phyloP scores from a whole-genome alignment of 1,284 basidiomycete species.

The Trichosporon ovoides region DNA sequence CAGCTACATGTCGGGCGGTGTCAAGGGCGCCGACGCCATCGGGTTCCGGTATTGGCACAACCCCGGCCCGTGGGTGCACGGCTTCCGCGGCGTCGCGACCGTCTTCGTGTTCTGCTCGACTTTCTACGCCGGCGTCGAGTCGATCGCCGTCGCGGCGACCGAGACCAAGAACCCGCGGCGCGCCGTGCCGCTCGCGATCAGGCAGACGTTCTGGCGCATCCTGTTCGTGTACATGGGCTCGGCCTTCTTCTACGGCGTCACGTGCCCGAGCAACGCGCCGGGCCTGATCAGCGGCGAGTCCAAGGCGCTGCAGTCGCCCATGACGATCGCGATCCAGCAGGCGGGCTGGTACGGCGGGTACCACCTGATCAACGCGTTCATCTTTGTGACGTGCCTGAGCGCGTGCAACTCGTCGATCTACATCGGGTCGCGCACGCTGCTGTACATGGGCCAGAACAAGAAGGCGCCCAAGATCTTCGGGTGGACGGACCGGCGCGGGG shows the following conservation, averaged over 20 bases:
- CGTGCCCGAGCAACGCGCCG: conserved; percentile 64
- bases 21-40: conserved; percentile 43
- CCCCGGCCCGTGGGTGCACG: conserved; percentile 49
- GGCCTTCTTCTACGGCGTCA: conserved; percentile 63
- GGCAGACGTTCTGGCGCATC: conserved; percentile 70
- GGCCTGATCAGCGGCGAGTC: conserved; percentile 56
- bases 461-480: conserved; percentile 44
- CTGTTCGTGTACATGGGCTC: conserved; percentile 62
- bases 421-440: conserved; percentile 34
- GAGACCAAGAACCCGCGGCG: conserved; percentile 60
- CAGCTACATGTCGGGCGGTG: conserved; percentile 52
- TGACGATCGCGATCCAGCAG: conserved; percentile 64
- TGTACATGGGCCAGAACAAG: conserved; percentile 38
- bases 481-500: conserved; percentile 44
- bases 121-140: conserved; percentile 36
- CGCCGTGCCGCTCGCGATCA: conserved; percentile 71
- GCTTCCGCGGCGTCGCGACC: conserved; percentile 20
- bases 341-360: conserved; percentile 71
- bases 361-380: conserved; percentile 61
- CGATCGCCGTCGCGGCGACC: conserved; percentile 49
- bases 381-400: conserved; percentile 52
- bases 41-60: conserved; percentile 52
- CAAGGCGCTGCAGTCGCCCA: conserved; percentile 66
- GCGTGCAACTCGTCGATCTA: conserved; percentile 47
- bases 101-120: conserved; percentile 24